A percentile compares a stretch with the other conserved stretches of the same genome.
Evolutionary conservation across 345 rosid species (phyloP).

Genomic region (Orychophragmus violaceus): DNA sequence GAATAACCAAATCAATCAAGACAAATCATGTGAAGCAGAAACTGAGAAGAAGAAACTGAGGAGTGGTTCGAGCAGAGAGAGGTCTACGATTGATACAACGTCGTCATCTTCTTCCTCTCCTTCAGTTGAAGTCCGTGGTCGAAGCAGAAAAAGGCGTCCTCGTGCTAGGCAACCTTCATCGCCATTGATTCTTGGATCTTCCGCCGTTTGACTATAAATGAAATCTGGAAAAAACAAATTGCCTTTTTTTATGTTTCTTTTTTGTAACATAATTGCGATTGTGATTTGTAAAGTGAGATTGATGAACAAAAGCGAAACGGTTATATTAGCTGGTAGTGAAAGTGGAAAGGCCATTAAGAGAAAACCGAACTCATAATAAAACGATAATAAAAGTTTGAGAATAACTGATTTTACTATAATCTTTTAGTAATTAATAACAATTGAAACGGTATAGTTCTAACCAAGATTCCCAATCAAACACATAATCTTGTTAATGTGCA

Average conservation of each 20-base stretch:
- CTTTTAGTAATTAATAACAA: too few species aligned
- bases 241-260: too few species aligned
- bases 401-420: too few species aligned
- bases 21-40: constrained; percentile 53
- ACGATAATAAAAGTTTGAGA: too few species aligned
- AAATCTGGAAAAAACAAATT: too few species aligned
- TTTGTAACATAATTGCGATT: neutral
- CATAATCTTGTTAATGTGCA: constrained; percentile 28
- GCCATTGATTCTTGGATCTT: constrained; percentile 44
- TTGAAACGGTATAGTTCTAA: too few species aligned
- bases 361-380: too few species aligned
- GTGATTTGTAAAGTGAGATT: too few species aligned
- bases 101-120: constrained; percentile 69
- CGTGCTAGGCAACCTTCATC: constrained; percentile 54
- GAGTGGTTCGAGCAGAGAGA: constrained; percentile 39
- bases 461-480: too few species aligned
- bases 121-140: constrained; percentile 44
- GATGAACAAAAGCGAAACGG: too few species aligned
- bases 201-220: constrained; percentile 23
- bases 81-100: constrained; percentile 46
- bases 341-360: too few species aligned
- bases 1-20: constrained; percentile 51
- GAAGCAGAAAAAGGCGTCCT: constrained; percentile 58
- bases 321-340: too few species aligned
- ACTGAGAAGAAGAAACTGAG: constrained; percentile 60